These are phyloP conservation scores for Fraxinus angustifolia DNA, from an alignment of 305 asterid species.

Conservation along the genomic window DNA sequence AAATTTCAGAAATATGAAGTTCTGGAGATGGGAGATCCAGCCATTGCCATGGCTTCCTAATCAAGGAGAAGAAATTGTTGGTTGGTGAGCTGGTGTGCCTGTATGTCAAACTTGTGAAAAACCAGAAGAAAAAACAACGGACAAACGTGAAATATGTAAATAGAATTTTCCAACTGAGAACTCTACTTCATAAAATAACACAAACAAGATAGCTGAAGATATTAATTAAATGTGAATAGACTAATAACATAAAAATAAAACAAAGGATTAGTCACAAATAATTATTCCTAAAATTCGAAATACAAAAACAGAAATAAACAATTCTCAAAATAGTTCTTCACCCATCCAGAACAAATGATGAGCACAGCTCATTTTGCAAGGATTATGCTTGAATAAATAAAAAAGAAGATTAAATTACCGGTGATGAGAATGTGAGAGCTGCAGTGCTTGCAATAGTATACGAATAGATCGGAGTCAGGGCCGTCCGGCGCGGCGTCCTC, in stretches of 20 bases:
- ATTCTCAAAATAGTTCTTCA: background rate
- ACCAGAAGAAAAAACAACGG: background rate
- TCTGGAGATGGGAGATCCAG: background rate
- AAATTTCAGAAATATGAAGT: background rate
- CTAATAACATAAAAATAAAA: background rate
- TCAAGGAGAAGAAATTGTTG: background rate
- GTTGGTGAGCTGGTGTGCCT: background rate
- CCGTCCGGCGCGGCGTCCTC: constrained; percentile 91
- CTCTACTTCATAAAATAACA: background rate
- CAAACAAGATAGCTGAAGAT: background rate
- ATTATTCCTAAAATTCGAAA: background rate
- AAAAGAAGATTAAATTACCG: constrained; percentile 39
- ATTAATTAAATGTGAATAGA: background rate
- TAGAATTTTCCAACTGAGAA: background rate
- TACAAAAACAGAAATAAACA: background rate
- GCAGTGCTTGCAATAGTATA: constrained; percentile 95
- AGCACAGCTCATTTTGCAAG: background rate
- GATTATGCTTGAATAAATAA: background rate
- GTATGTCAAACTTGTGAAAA: background rate
- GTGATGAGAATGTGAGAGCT: constrained; percentile 95
- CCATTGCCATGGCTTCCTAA: background rate
- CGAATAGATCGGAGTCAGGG: constrained; percentile 87
- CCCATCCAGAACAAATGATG: background rate
- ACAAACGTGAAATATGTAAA: background rate
- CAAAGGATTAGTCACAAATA: background rate